phyloP scores from a whole-genome alignment of 345 rosid species.

The Streptanthus diversifolius region DNA sequence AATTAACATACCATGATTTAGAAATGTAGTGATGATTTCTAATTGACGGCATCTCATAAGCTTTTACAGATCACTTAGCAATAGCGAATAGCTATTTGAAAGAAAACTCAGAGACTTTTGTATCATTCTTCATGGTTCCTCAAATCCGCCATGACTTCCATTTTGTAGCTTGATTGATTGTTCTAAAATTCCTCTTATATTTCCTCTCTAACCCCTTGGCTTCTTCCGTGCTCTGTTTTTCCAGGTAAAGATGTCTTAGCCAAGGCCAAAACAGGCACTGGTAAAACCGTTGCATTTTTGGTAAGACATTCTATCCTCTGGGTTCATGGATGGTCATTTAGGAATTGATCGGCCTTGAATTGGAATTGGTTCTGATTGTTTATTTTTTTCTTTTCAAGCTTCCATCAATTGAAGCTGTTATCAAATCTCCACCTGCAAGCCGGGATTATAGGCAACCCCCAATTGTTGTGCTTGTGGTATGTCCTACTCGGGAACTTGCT shows the following conservation, averaged over 20 bases:
- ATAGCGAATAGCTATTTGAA: not conserved
- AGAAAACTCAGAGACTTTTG: not conserved
- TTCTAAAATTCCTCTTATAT: not conserved
- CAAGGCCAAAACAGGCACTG: conserved; percentile 97
- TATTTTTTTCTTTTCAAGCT: conserved; percentile 50
- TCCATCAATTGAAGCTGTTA: conserved; percentile 89
- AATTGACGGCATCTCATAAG: not conserved
- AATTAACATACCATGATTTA: not conserved
- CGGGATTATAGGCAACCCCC: conserved; percentile 83
- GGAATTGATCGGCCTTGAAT: not conserved
- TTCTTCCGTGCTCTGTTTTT: conserved; percentile 14
- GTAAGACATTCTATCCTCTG: conserved; percentile 48
- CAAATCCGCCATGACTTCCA: not conserved
- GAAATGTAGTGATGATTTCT: not conserved
- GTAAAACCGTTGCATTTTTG: conserved; percentile 95
- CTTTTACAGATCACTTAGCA: not conserved
- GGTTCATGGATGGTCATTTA: conserved; percentile 11
- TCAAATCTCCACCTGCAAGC: conserved; percentile 61
- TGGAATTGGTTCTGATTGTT: conserved; percentile 16
- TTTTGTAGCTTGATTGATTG: conserved; percentile 4
- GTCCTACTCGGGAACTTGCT: conserved; percentile 99
- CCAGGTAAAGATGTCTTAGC: conserved; percentile 98
- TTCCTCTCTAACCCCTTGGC: not conserved
- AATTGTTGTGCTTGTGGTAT: conserved; percentile 77
- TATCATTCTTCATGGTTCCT: conserved; percentile 1